Percentiles rank a stretch among this genome's conserved stretches.
Evolutionary conservation across 345 rosid genomes (phyloP).

Genomic region (Brassica nigra): DNA sequence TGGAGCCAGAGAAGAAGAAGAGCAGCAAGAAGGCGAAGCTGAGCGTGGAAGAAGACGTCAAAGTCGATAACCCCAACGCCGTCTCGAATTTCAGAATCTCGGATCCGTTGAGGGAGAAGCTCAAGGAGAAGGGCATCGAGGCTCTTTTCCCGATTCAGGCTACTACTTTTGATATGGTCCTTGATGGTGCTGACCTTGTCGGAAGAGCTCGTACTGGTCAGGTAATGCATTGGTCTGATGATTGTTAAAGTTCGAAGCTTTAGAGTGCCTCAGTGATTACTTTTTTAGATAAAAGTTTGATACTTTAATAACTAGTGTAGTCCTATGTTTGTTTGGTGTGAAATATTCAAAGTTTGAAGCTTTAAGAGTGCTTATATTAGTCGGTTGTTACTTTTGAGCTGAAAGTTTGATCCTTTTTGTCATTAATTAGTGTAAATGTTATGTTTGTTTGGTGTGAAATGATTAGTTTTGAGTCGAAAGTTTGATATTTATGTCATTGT

Average conservation of each 20-base stretch:
- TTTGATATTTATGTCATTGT: too few species aligned
- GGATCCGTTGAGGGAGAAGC: conserved; percentile 57
- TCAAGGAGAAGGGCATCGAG: conserved; percentile 77
- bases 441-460: not conserved
- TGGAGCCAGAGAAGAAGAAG: conserved; percentile 58
- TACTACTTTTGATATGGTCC: conserved; percentile 68
- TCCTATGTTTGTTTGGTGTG: not conserved
- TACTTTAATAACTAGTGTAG: not conserved
- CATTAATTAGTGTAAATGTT: not conserved
- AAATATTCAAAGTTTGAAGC: not conserved
- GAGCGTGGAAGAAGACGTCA: conserved; percentile 48
- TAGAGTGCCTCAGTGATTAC: not conserved
- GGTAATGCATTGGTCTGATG: conserved; percentile 42
- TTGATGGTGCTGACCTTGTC: conserved; percentile 80
- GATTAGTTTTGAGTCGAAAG: too few species aligned
- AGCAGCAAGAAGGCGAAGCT: conserved; percentile 50
- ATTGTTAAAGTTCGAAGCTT: not conserved
- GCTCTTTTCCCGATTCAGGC: conserved; percentile 92
- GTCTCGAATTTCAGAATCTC: conserved; percentile 75
- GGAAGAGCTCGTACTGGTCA: conserved; percentile 98
- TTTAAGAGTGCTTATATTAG: not conserved
- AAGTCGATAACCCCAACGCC: conserved; percentile 64
- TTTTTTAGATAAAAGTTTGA: not conserved
- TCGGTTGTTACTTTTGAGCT: not conserved
- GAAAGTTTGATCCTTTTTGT: not conserved